A percentile compares a stretch with the other conserved stretches of the same genome.
Conservation (phyloP, 306 rosid species). For the Rosa persica region DNA sequence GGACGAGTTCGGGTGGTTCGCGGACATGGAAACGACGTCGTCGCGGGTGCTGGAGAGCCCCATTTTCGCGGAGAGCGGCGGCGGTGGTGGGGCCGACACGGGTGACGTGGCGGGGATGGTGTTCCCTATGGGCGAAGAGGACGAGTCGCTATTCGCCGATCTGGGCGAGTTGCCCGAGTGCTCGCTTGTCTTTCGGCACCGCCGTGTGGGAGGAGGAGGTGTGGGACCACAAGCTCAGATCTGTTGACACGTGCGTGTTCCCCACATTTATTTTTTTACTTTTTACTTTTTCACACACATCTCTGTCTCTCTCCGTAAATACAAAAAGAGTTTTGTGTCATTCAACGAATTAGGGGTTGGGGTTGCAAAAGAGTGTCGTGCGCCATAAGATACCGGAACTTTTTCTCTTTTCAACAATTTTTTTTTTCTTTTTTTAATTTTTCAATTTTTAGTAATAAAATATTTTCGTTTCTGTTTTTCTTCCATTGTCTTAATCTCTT, state of each 20-base stretch:
- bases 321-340: constrained; percentile 16
- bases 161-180: constrained; percentile 94
- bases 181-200: constrained; percentile 60
- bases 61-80: constrained; percentile 37
- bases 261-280: neutral
- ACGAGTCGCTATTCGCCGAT: constrained; percentile 80
- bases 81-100: neutral
- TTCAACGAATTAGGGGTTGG: constrained; percentile 1
- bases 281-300: neutral
- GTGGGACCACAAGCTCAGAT: constrained; percentile 53
- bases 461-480: neutral
- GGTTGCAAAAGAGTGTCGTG: constrained; percentile 20
- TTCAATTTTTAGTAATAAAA: constrained; percentile 5
- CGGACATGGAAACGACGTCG: constrained; percentile 63
- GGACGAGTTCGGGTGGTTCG: constrained; percentile 71
- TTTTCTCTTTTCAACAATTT: neutral
- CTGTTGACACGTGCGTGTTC: constrained; percentile 37
- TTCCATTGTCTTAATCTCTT: constrained; percentile 10
- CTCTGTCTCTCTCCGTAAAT: constrained; percentile 9
- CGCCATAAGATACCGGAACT: constrained; percentile 27
- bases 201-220: constrained; percentile 39
- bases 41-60: constrained; percentile 59
- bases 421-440: neutral
- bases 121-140: constrained; percentile 85
- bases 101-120: constrained; percentile 44